Evolutionary conservation across 331 rosid species (phyloP), one percentile per base, ranked within the genome.

Genomic region (Saraca asoca): DNA sequence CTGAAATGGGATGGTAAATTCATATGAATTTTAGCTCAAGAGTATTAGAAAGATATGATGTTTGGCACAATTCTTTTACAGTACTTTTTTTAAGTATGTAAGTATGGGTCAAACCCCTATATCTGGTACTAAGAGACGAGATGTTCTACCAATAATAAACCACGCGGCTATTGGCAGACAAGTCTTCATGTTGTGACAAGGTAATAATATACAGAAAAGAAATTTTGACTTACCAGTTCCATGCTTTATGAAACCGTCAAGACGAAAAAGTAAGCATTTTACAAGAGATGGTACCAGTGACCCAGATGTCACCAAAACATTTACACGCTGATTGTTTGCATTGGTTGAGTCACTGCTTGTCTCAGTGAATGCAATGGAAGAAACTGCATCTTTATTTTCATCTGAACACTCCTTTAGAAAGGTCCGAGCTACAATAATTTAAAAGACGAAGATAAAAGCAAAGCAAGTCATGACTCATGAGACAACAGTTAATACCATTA

Each of bases 241-340:
- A 33, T 81, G 91, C 5, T 86, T 34, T 71, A 89, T 71, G 18
- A 87, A 42, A 70, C 73, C 59, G 70, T 92, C 86, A 18, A 89
- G 85, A 50, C 73, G 88, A 84, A 89, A 92, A 79, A 92, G 98
- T 72, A 87, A 58, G 85, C 98, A 89, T 74, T 92, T 92, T 19
- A 85, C 91, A 48, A 92, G 91, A 75, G 93, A 85, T 73, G 98
- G 98, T 71, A 92, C 78, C 86, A 92, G 67, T n/a, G 95, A 82
- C 15, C 98, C 98, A 64, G 98, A 87, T 46, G 96, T 92, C 81
- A 92, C 98, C 69, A 92, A 70, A 78, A 92, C 74, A 79, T 92
- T 82, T 58, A 92, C 55, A 44, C 58, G 76, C 58, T 76, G 86
- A 73, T 7, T 43, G 24, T 70, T 83, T 56, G 66, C 66, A 75